These are phyloP conservation scores for Protea cynaroides DNA, from an alignment of 164 flowering plant genomes.

Conservation along the genomic window DNA sequence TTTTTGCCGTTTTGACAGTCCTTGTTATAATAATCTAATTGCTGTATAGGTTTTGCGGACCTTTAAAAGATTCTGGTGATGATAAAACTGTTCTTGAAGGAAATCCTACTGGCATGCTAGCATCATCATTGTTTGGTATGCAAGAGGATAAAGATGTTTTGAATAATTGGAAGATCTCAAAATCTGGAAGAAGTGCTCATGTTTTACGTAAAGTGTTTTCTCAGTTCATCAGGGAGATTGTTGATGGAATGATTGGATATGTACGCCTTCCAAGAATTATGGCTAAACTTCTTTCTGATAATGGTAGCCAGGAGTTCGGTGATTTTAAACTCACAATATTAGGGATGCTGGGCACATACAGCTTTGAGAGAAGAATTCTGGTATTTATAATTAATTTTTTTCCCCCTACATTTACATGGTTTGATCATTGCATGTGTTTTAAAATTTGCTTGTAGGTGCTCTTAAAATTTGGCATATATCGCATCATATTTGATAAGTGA, in stretches of 20 bases:
- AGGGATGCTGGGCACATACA: slow-evolving; percentile 90
- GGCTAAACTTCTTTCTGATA: slow-evolving; percentile 89
- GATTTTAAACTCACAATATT: slow-evolving; percentile 81
- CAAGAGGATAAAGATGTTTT: slow-evolving; percentile 25
- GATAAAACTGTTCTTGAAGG: slow-evolving; percentile 22
- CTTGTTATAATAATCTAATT: slow-evolving; percentile 6
- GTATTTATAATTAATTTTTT: slow-evolving; percentile 30
- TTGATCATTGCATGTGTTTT: background rate
- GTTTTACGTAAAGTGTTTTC: slow-evolving; percentile 61
- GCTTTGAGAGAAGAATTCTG: slow-evolving; percentile 93
- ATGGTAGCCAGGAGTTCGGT: slow-evolving; percentile 90
- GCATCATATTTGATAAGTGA: too few relatives aligned
- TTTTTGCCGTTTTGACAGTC: background rate
- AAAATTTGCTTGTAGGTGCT: too few relatives aligned
- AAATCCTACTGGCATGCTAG: slow-evolving; percentile 15
- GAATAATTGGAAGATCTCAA: slow-evolving; percentile 51
- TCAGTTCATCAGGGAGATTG: slow-evolving; percentile 77
- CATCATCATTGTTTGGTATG: slow-evolving; percentile 12
- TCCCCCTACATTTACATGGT: background rate
- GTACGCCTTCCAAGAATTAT: slow-evolving; percentile 83
- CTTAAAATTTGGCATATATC: background rate
- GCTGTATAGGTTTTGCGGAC: slow-evolving; percentile 75
- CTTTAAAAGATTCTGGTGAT: slow-evolving; percentile 47
- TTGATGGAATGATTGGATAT: slow-evolving; percentile 97
- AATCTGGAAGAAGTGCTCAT: slow-evolving; percentile 38